phyloP scores from a whole-genome alignment of 202 grass and related monocot genomes.

The Carex arenaria region DNA sequence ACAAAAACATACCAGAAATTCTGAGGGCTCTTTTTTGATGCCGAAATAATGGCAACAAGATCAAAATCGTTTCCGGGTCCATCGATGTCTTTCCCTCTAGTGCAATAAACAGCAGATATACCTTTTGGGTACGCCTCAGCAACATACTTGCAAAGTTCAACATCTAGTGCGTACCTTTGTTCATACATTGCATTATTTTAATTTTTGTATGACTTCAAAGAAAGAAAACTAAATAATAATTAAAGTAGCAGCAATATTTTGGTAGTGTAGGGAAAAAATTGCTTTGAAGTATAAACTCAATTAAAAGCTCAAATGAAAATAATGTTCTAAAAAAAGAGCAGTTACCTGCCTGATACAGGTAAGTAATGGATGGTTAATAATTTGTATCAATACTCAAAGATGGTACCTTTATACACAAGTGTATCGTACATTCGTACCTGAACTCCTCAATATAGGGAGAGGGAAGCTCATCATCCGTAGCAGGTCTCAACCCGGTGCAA shows the following conservation, averaged over 20 bases:
- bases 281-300: neutral
- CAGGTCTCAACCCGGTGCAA: constrained; percentile 84
- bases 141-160: constrained; percentile 87
- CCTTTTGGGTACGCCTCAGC: constrained; percentile 90
- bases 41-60: constrained; percentile 74
- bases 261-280: neutral
- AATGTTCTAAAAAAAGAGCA: neutral
- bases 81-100: constrained; percentile 70
- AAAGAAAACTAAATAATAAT: constrained; percentile 14
- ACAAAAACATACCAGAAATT: constrained; percentile 80
- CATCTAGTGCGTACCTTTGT: constrained; percentile 67
- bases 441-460: constrained; percentile 94
- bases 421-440: constrained; percentile 68
- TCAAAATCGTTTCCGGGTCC: constrained; percentile 84
- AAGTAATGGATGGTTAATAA: neutral
- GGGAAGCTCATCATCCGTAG: constrained; percentile 82
- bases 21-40: constrained; percentile 69
- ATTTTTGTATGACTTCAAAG: neutral
- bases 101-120: constrained; percentile 78
- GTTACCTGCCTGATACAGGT: neutral
- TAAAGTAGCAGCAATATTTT: constrained; percentile 13
- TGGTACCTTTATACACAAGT: neutral
- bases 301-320: neutral
- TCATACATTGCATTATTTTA: constrained; percentile 22
- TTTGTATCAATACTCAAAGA: neutral